Base-by-base conservation (phyloP, 805 yeast genomes). In the Hanseniaspora pseudoguilliermondii region DNA sequence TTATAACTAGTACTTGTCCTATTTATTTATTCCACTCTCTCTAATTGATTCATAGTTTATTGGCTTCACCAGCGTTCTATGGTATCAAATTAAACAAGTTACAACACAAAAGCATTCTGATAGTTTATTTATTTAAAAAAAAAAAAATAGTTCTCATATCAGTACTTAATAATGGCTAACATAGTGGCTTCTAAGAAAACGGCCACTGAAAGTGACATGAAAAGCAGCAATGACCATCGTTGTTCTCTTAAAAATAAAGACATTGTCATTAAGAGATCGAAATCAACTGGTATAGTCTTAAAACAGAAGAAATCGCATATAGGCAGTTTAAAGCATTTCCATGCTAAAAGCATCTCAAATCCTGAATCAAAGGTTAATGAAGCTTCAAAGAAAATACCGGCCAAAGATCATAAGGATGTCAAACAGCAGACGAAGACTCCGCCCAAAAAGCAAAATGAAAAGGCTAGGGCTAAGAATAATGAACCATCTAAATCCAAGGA, bases 241-340 rank as follows among this genome's bases (percentile, higher is more conserved):
- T 15, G 9, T 7, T 5, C 23, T 7, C 29, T 20, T 7, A 44
- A 43, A 25, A 44, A 36, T 32, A 52, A 38, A 38, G 55, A 43
- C 10, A 47, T 52, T 18, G 40, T 52, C 13, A 52, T 52, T 5
- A 52, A 52, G 21, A 43, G 55, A 44, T 52, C 55, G 15, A 52
- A 52, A 38, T 52, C 55, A 23, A 52, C 55, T 5, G 55, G 55
- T 10, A 52, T 52, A 13, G 55, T 52, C 38, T 35, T 52, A 16
- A 52, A 52, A 34, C 55, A 52, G 23, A 44, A 27, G 47, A 52
- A 52, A 25, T 47, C 40, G 7, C 32, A 44, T 20, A 25, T 39
- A 21, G 27, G 27, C 6, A 25, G 18, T 8, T 29, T 36, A 10
- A 44, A 52, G 25, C 55, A 51, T 32, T 58, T 57, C 35, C 44